phyloP scores from a whole-genome alignment of 306 rosid genomes.

The Medicago lupulina region DNA sequence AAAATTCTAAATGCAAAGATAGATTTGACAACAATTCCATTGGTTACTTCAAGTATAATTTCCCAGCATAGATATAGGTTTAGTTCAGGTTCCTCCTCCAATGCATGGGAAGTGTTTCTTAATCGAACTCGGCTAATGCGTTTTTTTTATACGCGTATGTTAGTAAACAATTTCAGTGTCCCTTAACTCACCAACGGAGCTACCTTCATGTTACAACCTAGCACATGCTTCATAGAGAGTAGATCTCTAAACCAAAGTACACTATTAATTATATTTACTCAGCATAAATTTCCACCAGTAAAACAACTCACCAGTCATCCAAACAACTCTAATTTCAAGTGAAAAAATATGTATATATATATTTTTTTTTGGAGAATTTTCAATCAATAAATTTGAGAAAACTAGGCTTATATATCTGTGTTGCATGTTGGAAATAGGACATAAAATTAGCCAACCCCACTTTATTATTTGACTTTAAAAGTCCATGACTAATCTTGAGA shows the following conservation, averaged over 20 bases:
- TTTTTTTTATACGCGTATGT: too few species aligned
- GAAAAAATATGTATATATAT: too few species aligned
- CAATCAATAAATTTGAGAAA: conserved; percentile 24
- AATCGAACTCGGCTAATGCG: neutral
- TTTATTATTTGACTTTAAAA: conserved; percentile 22
- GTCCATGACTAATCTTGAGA: conserved; percentile 9
- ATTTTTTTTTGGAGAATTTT: neutral
- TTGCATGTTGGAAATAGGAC: neutral
- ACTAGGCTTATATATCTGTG: conserved; percentile 8
- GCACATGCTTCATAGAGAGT: neutral
- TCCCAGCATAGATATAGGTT: neutral
- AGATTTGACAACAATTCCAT: too few species aligned
- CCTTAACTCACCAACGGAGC: neutral
- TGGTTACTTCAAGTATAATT: too few species aligned
- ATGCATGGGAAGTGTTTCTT: conserved; percentile 20
- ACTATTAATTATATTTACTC: neutral
- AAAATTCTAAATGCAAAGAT: neutral
- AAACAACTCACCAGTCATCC: neutral
- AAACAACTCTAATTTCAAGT: conserved; percentile 17
- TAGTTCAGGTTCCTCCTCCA: neutral
- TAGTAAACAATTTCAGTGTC: neutral
- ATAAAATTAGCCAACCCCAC: conserved; percentile 32
- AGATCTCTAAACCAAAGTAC: conserved; percentile 32
- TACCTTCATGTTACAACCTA: neutral
- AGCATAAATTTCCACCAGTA: conserved; percentile 1